These are phyloP conservation scores for Metschnikowia chrysomelidarum DNA, from an alignment of 805 yeast species.

Conservation along the genomic window DNA sequence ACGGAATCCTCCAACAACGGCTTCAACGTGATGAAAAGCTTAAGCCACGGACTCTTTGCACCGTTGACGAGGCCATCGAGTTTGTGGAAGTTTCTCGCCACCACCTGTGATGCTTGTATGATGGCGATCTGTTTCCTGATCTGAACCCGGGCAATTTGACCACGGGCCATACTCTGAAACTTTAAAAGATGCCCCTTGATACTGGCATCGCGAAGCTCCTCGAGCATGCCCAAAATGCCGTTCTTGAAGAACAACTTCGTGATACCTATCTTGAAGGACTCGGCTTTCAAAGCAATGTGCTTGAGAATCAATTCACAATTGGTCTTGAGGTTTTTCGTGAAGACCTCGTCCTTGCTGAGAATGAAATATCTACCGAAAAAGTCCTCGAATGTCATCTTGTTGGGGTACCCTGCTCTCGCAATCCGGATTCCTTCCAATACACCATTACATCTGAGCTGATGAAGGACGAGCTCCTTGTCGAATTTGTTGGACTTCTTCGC, in stretches of 20 bases:
- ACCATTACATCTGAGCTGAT: slow-evolving; percentile 94
- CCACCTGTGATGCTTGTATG: slow-evolving; percentile 66
- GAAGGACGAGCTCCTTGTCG: slow-evolving; percentile 74
- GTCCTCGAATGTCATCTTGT: slow-evolving; percentile 79
- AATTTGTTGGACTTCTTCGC: slow-evolving; percentile 67
- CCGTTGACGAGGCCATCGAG: slow-evolving; percentile 51
- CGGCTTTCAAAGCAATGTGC: slow-evolving; percentile 57
- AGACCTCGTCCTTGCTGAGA: slow-evolving; percentile 48
- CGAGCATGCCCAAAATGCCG: slow-evolving; percentile 76
- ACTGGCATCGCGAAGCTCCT: slow-evolving; percentile 67
- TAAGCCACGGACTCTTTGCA: slow-evolving; percentile 58
- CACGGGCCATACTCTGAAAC: slow-evolving; percentile 67
- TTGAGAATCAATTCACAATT: slow-evolving; percentile 68
- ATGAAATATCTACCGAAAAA: slow-evolving; percentile 75
- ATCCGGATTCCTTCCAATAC: slow-evolving; percentile 97
- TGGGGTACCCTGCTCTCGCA: slow-evolving; percentile 96
- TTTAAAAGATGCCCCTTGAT: slow-evolving; percentile 53
- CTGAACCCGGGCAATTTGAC: slow-evolving; percentile 52
- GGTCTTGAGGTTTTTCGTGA: slow-evolving; percentile 52
- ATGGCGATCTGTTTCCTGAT: slow-evolving; percentile 51
- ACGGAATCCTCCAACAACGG: slow-evolving; percentile 71
- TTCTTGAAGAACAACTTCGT: slow-evolving; percentile 74
- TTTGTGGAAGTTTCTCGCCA: slow-evolving; percentile 58
- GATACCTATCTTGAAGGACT: slow-evolving; percentile 63
- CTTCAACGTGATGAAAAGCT: slow-evolving; percentile 62